Conservation (phyloP, 1,139 yeast species). For the Suhomyces bolitotheri region DNA sequence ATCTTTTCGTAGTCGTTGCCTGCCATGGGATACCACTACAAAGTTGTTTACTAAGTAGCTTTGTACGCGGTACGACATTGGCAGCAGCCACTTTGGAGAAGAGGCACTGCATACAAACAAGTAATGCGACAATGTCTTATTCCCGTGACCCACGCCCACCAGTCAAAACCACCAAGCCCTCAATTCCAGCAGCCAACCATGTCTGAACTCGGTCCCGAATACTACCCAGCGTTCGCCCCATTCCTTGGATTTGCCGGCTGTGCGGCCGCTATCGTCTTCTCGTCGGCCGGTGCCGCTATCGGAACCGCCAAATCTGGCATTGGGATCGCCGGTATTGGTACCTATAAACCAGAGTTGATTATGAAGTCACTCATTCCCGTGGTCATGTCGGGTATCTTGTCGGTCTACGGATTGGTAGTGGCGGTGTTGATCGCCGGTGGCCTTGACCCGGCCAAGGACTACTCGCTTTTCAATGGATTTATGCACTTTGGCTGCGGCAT, state of each 20-base stretch:
- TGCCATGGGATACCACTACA: slow-evolving; percentile 4
- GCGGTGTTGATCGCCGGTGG: slow-evolving; percentile 96
- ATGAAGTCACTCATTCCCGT: slow-evolving; percentile 90
- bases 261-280: slow-evolving; percentile 85
- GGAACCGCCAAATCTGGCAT: slow-evolving; percentile 99
- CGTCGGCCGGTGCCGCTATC: slow-evolving; percentile 95
- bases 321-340: slow-evolving; percentile 91
- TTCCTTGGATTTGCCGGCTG: slow-evolving; percentile 96
- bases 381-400: slow-evolving; percentile 96
- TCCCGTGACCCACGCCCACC: too few relatives aligned
- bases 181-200: slow-evolving; percentile 17
- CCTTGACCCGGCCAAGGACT: slow-evolving; percentile 69
- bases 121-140: too few relatives aligned
- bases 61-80: too few relatives aligned
- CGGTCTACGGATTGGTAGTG: slow-evolving; percentile 95
- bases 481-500: slow-evolving; percentile 97
- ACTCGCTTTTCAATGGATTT: slow-evolving; percentile 89
- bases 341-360: slow-evolving; percentile 78
- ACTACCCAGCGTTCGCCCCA: slow-evolving; percentile 86
- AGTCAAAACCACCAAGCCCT: too few relatives aligned
- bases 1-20: slow-evolving; percentile 33
- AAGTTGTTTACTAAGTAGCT: too few relatives aligned
- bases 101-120: too few relatives aligned
- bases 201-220: slow-evolving; percentile 51
- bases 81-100: too few relatives aligned